These are phyloP conservation scores for Bretziella fagacearum DNA, from an alignment of 2,329 filamentous ascomycete species.

Conservation along the genomic window DNA sequence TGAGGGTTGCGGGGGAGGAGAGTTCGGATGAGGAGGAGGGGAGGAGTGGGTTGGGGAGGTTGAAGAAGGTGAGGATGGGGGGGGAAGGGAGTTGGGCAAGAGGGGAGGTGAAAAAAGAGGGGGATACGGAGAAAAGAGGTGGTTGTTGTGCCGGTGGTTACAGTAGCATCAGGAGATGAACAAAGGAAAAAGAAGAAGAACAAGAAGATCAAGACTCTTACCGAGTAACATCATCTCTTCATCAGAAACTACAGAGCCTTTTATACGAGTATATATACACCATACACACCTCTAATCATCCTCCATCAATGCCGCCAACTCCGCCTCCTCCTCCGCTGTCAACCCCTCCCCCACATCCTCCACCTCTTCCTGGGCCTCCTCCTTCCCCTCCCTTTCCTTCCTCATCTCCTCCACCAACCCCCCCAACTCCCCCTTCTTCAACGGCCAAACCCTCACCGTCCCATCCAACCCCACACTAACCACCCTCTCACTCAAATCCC, in stretches of 20 bases:
- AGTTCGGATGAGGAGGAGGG: conserved; percentile 14
- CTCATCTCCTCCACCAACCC: conserved; percentile 29
- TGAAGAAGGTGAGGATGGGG: conserved; percentile 7
- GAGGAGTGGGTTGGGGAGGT: conserved; percentile 9
- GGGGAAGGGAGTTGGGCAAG: not conserved
- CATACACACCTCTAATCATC: conserved; percentile 24
- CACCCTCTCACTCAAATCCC: conserved; percentile 30
- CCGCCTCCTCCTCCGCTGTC: conserved; percentile 81
- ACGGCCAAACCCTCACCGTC: conserved; percentile 70
- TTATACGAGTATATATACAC: conserved; percentile 1
- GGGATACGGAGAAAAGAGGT: not conserved
- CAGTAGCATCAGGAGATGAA: conserved; percentile 1
- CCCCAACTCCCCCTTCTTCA: conserved; percentile 44
- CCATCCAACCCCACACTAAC: conserved; percentile 81
- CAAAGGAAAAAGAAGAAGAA: conserved; percentile 12
- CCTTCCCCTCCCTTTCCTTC: conserved; percentile 34
- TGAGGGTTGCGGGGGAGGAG: conserved; percentile 3
- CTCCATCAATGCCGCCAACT: conserved; percentile 81
- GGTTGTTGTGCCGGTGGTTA: no score
- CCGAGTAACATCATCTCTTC: not conserved
- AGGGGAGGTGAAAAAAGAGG: not conserved
- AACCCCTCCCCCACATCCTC: conserved; percentile 32
- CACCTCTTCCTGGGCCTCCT: conserved; percentile 32
- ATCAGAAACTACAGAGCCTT: no score
- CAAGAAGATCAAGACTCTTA: conserved; percentile 9